Percentiles rank a stretch among this genome's conserved stretches.
These are phyloP conservation scores for Gremmenia infestans DNA, from an alignment of 2,329 filamentous ascomycete species.

Conservation along the genomic window DNA sequence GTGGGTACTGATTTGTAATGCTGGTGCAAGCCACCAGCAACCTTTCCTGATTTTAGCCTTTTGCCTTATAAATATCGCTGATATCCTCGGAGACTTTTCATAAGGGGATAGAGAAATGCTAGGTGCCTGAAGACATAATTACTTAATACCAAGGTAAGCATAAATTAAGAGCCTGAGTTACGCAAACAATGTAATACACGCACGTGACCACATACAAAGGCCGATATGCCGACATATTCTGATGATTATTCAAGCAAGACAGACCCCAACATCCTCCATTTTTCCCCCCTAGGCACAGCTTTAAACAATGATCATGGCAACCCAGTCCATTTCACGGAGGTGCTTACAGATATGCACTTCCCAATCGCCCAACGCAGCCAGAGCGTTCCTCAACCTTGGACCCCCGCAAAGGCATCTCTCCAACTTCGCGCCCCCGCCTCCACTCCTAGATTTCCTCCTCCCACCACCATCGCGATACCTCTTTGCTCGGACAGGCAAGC, in stretches of 20 bases:
- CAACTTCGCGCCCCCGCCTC: conserved; percentile 15
- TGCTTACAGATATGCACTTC: conserved; percentile 19
- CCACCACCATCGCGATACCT: conserved; percentile 12
- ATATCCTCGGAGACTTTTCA: too few relatives aligned
- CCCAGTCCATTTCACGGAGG: conserved; percentile 18
- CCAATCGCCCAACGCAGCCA: conserved; percentile 17
- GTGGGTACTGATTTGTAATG: too few relatives aligned
- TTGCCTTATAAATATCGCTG: too few relatives aligned
- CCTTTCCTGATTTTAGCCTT: too few relatives aligned
- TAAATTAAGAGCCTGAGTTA: too few relatives aligned
- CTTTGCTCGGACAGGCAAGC: neutral
- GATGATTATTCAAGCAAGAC: neutral
- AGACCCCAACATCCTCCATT: neutral
- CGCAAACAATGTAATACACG: neutral
- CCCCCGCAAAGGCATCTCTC: conserved; percentile 19
- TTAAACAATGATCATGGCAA: conserved; percentile 21
- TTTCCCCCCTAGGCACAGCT: neutral
- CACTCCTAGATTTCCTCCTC: conserved; percentile 28
- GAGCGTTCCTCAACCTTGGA: conserved; percentile 26
- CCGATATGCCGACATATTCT: neutral
- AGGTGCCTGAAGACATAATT: too few relatives aligned
- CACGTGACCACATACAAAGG: neutral
- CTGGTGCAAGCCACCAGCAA: too few relatives aligned
- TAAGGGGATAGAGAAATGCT: too few relatives aligned
- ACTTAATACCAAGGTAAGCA: too few relatives aligned